Base-by-base conservation (phyloP, 164 flowering plant species). In the Nymphaea colorata region DNA sequence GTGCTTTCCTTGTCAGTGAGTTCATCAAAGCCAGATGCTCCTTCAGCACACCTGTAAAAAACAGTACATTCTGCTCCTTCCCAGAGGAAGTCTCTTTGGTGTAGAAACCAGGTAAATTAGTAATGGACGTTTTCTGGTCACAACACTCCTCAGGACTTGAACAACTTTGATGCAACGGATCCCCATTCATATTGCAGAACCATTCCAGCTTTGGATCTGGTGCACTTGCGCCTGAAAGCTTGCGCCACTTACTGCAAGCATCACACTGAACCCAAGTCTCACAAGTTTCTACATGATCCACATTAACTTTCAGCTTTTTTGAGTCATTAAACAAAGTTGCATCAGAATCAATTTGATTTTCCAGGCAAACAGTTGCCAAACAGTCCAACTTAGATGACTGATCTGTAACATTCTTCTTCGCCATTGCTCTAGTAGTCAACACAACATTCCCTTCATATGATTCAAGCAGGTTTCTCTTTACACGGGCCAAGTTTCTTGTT, bases 201-300 rank as follows among this genome's bases (percentile, higher is more conserved):
- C 98, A 94, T 67, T 86, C 87, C 25, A 79, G 72, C 42, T 81
- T 69, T 71, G 81, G 62, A 80, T 79, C 81, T 61, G 86, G 78
- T 44, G 76, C 51, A 74, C 69, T 55, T 17, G 7, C 18, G 62
- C 80, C 76, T 8, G 66, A 65, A 68, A 89, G 81, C 82, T 76
- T 91, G 70, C 98, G 82, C 98, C 98, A 93, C 72, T 93, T 91
- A 44, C 67, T 75, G 73, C 98, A 93, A 59, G 84, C 80, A 84
- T 93, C 97, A 77, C 98, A 93, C 77, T 91, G 97, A 69, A 87
- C 84, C 98, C 98, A 93, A 55, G 82, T 87, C 65, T 93, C 96
- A 75, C 79, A 77, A 51, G 15, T 66, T 41, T 79, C 83, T 66
- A n/a, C 61, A 67, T 64, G 16, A 60, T 70, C 79, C 14, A 61